Percentiles rank a stretch among this genome's conserved stretches.
phyloP scores from a whole-genome alignment of 2,329 filamentous ascomycete species.

The Seiridium cupressi region DNA sequence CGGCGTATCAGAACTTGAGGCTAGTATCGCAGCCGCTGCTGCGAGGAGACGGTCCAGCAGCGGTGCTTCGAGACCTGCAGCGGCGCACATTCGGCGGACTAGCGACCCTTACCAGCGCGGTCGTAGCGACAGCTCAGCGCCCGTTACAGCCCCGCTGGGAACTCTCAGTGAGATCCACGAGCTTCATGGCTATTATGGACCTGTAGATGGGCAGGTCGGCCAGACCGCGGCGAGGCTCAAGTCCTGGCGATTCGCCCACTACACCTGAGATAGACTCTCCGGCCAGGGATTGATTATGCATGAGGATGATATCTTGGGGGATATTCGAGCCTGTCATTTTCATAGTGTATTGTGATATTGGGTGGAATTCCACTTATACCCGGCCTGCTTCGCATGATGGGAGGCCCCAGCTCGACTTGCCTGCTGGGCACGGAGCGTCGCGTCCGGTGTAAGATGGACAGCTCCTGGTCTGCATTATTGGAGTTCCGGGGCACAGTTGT shows the following conservation, averaged over 20 bases:
- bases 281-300: too few relatives aligned
- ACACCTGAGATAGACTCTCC: neutral
- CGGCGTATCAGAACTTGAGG: slow-evolving; percentile 36
- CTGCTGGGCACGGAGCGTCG: too few relatives aligned
- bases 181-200: slow-evolving; percentile 48
- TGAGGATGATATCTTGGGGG: neutral
- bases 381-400: too few relatives aligned
- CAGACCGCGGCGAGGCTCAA: slow-evolving; percentile 34
- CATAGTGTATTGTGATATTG: neutral
- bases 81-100: slow-evolving; percentile 14
- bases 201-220: slow-evolving; percentile 35
- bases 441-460: too few relatives aligned
- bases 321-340: neutral
- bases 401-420: too few relatives aligned
- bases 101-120: slow-evolving; percentile 16
- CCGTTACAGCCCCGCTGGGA: slow-evolving; percentile 22
- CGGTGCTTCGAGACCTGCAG: slow-evolving; percentile 15
- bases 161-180: slow-evolving; percentile 40
- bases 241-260: neutral
- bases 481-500: too few relatives aligned
- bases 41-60: slow-evolving; percentile 29
- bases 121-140: slow-evolving; percentile 19
- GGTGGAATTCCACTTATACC: too few relatives aligned
- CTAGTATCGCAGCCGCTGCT: slow-evolving; percentile 29
- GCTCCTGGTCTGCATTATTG: too few relatives aligned